These are phyloP conservation scores for Gastrolobium bilobum DNA, from an alignment of 306 rosid genomes.

Conservation along the genomic window DNA sequence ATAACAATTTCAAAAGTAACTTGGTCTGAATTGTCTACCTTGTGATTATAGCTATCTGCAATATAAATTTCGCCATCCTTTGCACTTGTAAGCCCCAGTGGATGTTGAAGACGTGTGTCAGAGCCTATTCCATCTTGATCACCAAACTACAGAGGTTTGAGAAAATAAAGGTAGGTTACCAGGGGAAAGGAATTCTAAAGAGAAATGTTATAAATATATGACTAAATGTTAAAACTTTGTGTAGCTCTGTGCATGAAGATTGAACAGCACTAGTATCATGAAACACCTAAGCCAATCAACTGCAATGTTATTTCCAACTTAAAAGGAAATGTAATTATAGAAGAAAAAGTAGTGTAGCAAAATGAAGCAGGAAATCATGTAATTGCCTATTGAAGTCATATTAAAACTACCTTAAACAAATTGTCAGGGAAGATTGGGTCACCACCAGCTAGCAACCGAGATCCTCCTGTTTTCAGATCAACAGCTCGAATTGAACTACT, in stretches of 20 bases:
- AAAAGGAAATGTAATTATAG: constrained; percentile 28
- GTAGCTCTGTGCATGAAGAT: neutral
- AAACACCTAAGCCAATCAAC: constrained; percentile 14
- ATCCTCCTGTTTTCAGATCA: constrained; percentile 86
- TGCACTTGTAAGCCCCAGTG: constrained; percentile 78
- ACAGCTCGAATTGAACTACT: constrained; percentile 94
- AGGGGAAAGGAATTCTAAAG: constrained; percentile 41
- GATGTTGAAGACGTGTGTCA: constrained; percentile 96
- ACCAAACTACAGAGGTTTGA: constrained; percentile 77
- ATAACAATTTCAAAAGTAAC: constrained; percentile 26
- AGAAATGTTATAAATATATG: constrained; percentile 20
- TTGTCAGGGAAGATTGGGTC: constrained; percentile 85
- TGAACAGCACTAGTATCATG: constrained; percentile 14
- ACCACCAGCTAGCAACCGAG: constrained; percentile 90
- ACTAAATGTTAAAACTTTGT: constrained; percentile 8
- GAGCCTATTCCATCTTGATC: constrained; percentile 94
- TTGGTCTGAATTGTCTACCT: constrained; percentile 63
- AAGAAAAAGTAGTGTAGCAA: constrained; percentile 3
- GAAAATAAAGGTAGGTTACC: constrained; percentile 31
- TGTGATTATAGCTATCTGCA: constrained; percentile 95
- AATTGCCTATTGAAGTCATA: constrained; percentile 39
- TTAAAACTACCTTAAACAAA: constrained; percentile 76
- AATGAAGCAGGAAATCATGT: constrained; percentile 11
- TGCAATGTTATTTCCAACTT: neutral
- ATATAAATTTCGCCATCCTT: constrained; percentile 74